phyloP scores from a whole-genome alignment of 2,329 filamentous ascomycete genomes.

The Neospermospora avenae region DNA sequence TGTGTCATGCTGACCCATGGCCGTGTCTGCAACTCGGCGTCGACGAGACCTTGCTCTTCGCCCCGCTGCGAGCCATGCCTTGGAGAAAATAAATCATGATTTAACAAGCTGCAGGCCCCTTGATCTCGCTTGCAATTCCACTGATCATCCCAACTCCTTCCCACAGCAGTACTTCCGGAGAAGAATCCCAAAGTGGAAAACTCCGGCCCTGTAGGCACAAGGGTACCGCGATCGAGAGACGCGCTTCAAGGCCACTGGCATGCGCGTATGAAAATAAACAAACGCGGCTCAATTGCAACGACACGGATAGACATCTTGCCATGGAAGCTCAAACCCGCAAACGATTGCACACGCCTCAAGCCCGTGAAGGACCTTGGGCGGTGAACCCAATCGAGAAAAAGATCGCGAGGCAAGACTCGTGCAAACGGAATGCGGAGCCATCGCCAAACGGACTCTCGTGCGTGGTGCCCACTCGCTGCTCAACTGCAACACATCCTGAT shows the following conservation, averaged over 20 bases:
- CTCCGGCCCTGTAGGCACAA: not conserved
- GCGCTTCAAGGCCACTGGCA: not conserved
- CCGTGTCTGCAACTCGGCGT: not conserved
- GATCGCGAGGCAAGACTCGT: not conserved
- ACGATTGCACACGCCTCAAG: not conserved
- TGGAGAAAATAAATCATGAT: not conserved
- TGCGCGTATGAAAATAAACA: not conserved
- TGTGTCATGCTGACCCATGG: not conserved
- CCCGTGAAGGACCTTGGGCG: not conserved
- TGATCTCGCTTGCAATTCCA: constrained; percentile 13
- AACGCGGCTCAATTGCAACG: not conserved
- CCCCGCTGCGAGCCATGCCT: not conserved
- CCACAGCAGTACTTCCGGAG: not conserved
- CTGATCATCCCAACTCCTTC: not conserved
- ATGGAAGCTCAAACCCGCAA: not conserved
- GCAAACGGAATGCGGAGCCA: not conserved
- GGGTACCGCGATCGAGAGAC: not conserved
- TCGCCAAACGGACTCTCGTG: constrained; percentile 1
- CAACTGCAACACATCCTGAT: constrained; percentile 13
- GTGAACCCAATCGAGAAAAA: not conserved
- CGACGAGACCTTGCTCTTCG: not conserved
- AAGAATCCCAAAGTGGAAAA: not conserved
- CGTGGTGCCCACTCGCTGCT: too few relatives aligned
- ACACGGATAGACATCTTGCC: not conserved
- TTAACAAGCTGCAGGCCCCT: constrained; percentile 14